Evolutionary conservation across 1,284 basidiomycete species (phyloP).

Genomic region (Cryptococcus floricola): DNA sequence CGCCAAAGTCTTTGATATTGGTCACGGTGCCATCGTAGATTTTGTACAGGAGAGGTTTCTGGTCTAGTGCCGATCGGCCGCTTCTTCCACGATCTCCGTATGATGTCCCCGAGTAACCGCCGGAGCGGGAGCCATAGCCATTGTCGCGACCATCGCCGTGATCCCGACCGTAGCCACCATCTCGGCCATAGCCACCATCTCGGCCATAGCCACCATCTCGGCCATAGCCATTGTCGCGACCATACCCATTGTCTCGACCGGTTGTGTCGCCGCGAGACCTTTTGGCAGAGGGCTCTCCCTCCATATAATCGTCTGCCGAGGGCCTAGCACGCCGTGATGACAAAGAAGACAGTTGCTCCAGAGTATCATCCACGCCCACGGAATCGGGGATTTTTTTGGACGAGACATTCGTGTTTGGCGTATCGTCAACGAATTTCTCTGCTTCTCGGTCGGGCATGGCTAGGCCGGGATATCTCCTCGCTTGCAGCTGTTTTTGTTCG

Average conservation of each 20-base stretch:
- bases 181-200: constrained; percentile 9
- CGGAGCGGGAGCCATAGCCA: background rate
- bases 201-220: constrained; percentile 49
- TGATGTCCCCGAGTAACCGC: constrained; percentile 8
- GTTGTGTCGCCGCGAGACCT: constrained; percentile 51
- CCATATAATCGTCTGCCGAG: background rate
- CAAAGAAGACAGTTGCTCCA: constrained; percentile 52
- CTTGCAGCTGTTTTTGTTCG: constrained; percentile 67
- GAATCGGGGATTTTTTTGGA: constrained; percentile 51
- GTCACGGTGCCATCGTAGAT: constrained; percentile 86
- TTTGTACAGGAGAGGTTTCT: constrained; percentile 85
- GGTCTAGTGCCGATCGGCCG: constrained; percentile 59
- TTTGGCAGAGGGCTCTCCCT: constrained; percentile 54
- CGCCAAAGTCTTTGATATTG: constrained; percentile 90
- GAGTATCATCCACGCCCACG: constrained; percentile 50
- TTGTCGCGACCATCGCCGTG: constrained; percentile 22
- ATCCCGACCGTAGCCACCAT: constrained; percentile 49
- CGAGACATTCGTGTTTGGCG: constrained; percentile 53
- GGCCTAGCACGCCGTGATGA: constrained; percentile 52
- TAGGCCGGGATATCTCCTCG: constrained; percentile 85
- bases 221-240: constrained; percentile 11
- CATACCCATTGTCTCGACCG: constrained; percentile 50
- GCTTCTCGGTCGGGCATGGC: constrained; percentile 73
- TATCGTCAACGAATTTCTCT: constrained; percentile 52
- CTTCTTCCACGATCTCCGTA: constrained; percentile 8